Evolutionary conservation across 345 rosid genomes (phyloP), one percentile per base, ranked within the genome.

Genomic region (Citropsis articulata): DNA sequence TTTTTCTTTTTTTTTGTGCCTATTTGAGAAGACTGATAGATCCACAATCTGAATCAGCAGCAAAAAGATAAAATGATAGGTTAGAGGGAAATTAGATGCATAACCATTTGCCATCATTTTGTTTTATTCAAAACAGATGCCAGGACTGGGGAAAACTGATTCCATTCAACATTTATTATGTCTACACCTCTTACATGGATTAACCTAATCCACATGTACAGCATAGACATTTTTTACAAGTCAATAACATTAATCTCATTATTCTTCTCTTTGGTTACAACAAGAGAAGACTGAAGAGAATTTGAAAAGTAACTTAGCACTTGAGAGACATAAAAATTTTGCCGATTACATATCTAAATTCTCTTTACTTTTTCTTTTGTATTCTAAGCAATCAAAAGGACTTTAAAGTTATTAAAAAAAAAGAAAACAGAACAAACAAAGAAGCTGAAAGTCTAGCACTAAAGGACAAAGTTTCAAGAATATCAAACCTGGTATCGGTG

Each of bases 401-500:
- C n/a, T 35, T 22, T 40, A 66, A 59, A 45, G 18, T 35, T 13
- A 57, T n/a, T n/a, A 45, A 6, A 4, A 60, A 31, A 13, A 9
- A 40, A 66, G 35, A 4, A 65, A 48, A 19, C 16, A 69, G 22
- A 75, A 1, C 30, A 57, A 69, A 24, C 18, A 24, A 68, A 31
- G 13, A 62, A 27, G 64, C 22, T 1, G 9, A 31, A 66, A 69
- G 38, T 55, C 35, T 6, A 61, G 33, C 53, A 67, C 16, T 31
- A 48, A 69, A 73, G 76, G 30, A 59, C 42, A 45, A 36, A 66
- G 40, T 57, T 57, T 30, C 77, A 40, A 75, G 73, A 78, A 78
- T 35, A 24, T 77, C 84, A 80, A 79, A 91, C 95, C 93, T 90
- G 66, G 90, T 83, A 86, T 91, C 95, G 2, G 95, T 90, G 59